Evolutionary conservation across 1,284 basidiomycete genomes (phyloP), one percentile per base, ranked within the genome.

Genomic region (Trichosporon ovoides): DNA sequence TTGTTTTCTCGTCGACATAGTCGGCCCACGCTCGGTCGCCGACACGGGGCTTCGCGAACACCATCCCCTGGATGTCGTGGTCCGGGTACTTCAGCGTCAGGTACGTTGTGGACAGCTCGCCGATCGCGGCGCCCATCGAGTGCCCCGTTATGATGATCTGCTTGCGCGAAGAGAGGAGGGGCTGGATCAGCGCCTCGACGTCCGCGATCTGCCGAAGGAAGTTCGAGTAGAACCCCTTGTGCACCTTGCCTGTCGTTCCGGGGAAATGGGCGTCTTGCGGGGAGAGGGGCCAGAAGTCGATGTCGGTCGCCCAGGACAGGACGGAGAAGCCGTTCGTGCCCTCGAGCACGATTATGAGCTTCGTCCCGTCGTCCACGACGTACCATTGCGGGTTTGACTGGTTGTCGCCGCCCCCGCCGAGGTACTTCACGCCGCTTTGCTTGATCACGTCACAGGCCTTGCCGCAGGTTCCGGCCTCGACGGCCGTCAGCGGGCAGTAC

Each of bases 121-220:
- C 58, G 12, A 66, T n/a, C 12, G 65, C 66, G 0, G 56, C 68
- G 18, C 68, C 68, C 11, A 68, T 50, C 14, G 60, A 63, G 52
- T 70, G 68, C 22, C 68, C 68, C 20, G 58, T 57, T n/a, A 68
- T 64, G 19, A 64, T 24, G 12, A 68, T 60, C 20, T 62, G 10
- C 24, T n/a, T 28, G 14, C 43, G 13, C 53, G 18, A 12, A 51
- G 36, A 14, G 31, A 52, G 38, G 35, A 34, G 9, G 58, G 18
- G 38, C n/a, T n/a, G 18, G 38, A 66, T 52, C 10, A 50, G 60
- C 7, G 43, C 43, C 9, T 31, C 31, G 19, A 68, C 48, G 2
- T 34, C 54, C 9, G 37, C 28, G 9, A 46, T 31, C 51, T 65
- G 60, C n/a, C 65, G 48, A 43, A 46, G 20, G 57, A 68, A 66